Conservation (phyloP, 345 rosid genomes). For the Hirschfeldia incana region DNA sequence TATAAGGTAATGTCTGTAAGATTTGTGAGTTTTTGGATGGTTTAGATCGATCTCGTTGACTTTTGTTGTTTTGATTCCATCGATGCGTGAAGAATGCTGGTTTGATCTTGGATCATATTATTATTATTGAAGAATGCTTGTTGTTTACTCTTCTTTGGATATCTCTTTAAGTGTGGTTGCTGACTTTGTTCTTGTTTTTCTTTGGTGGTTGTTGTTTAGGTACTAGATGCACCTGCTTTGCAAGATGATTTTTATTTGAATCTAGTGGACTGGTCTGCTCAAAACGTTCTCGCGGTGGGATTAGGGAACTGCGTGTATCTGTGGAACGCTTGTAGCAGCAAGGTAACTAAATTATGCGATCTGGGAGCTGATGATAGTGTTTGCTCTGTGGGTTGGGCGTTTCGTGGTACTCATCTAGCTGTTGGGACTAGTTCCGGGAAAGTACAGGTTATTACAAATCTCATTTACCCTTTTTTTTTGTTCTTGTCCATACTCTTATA, state of each 20-base stretch:
- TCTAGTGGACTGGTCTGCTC: slow-evolving; percentile 92
- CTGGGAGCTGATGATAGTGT: slow-evolving; percentile 85
- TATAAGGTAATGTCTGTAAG: slow-evolving; percentile 59
- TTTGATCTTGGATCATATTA: slow-evolving; percentile 16
- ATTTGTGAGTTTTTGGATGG: not conserved
- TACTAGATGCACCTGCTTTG: slow-evolving; percentile 95
- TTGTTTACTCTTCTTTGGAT: not conserved
- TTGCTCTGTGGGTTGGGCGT: slow-evolving; percentile 97
- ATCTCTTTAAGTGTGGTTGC: not conserved
- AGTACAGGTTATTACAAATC: slow-evolving; percentile 73
- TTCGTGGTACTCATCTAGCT: slow-evolving; percentile 81
- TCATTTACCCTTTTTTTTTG: not conserved
- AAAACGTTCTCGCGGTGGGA: slow-evolving; percentile 93
- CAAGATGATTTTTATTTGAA: slow-evolving; percentile 97
- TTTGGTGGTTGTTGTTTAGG: slow-evolving; percentile 46
- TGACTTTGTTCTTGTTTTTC: slow-evolving; percentile 6
- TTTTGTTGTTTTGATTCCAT: not conserved
- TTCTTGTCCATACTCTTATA: not conserved
- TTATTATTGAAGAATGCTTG: not conserved
- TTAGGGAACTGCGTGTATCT: slow-evolving; percentile 89
- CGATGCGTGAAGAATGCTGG: not conserved
- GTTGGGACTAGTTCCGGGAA: slow-evolving; percentile 90
- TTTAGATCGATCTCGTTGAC: slow-evolving; percentile 4
- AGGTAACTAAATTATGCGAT: slow-evolving; percentile 95
- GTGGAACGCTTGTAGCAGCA: slow-evolving; percentile 99